Evolutionary conservation across 164 flowering plant species (phyloP).

Genomic region (Dillenia suffruticosa): DNA sequence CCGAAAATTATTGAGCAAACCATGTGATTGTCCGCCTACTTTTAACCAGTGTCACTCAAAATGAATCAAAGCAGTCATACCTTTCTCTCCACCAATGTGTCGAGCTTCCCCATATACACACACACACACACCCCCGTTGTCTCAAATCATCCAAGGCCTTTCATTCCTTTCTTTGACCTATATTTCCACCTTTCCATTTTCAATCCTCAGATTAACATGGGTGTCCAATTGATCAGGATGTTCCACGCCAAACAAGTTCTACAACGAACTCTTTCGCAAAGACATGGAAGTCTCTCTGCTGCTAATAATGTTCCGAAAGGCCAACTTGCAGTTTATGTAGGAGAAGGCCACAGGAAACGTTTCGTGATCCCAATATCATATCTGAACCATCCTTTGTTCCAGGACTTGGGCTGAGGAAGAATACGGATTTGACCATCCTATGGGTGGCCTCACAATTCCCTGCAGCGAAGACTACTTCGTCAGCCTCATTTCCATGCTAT

Average conservation of each 20-base stretch:
- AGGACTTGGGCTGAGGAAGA: constrained; percentile 46
- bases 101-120: no score
- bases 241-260: constrained; percentile 11
- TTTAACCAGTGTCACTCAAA: no score
- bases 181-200: no score
- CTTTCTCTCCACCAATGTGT: no score
- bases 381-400: constrained; percentile 40
- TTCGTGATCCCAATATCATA: constrained; percentile 43
- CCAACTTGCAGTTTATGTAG: constrained; percentile 39
- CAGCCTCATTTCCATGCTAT: constrained; percentile 17
- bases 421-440: constrained; percentile 38
- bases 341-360: constrained; percentile 37
- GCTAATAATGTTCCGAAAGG: constrained; percentile 26
- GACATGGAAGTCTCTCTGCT: no score
- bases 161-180: no score
- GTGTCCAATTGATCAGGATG: constrained; percentile 6
- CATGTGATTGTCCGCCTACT: no score
- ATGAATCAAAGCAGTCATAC: no score
- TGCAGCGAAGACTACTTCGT: constrained; percentile 27
- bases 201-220: not conserved
- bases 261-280: not conserved
- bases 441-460: constrained; percentile 39
- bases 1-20: no score
- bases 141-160: no score
- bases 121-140: no score